phyloP scores from a whole-genome alignment of 371 early-diverging fungal species.

The Vairimorpha apis region DNA sequence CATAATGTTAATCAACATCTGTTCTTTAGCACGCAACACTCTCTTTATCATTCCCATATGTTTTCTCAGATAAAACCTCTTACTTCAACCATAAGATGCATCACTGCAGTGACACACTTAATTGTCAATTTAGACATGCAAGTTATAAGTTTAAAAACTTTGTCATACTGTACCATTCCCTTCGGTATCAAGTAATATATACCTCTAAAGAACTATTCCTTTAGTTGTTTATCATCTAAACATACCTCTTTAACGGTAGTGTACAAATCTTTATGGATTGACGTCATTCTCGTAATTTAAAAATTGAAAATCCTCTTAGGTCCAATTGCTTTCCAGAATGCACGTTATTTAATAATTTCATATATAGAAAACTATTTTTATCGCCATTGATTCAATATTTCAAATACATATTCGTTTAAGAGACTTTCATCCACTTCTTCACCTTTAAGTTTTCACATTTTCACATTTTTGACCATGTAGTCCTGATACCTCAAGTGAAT shows the following conservation, averaged over 20 bases:
- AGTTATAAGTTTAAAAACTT: background rate
- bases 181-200: background rate
- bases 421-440: background rate
- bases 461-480: background rate
- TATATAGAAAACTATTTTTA: background rate
- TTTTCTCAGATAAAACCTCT: background rate
- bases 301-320: background rate
- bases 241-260: background rate
- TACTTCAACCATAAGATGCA: background rate
- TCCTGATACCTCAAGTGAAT: background rate
- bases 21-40: slow-evolving; percentile 24
- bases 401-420: background rate
- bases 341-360: background rate
- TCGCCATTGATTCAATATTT: background rate
- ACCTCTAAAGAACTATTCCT: background rate
- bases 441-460: background rate
- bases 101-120: background rate
- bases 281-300: background rate
- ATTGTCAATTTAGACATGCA: slow-evolving; percentile 6
- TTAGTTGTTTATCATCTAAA: background rate
- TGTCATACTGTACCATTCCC: background rate
- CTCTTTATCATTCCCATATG: background rate
- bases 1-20: slow-evolving; percentile 6
- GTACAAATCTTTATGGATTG: background rate
- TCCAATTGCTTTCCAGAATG: background rate